Conservation (phyloP, 2,329 filamentous ascomycete genomes). For the Stagonosporopsis vannaccii region DNA sequence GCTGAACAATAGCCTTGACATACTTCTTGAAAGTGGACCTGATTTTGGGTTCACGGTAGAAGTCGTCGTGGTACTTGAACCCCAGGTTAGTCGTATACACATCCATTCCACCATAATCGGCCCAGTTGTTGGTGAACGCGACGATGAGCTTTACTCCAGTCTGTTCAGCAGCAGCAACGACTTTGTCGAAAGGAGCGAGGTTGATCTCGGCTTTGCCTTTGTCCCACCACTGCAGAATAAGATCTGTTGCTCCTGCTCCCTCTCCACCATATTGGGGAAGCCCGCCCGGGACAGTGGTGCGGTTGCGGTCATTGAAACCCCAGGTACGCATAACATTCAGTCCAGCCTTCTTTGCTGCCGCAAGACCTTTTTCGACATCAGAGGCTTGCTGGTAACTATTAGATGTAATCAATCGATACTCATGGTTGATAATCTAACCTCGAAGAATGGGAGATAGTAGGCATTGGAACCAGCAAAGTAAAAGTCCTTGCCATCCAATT, state of each 20-base stretch:
- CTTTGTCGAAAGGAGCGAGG: slow-evolving; percentile 59
- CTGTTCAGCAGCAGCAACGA: slow-evolving; percentile 59
- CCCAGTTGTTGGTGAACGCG: slow-evolving; percentile 66
- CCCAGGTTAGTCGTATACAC: slow-evolving; percentile 65
- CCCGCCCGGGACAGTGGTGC: slow-evolving; percentile 53
- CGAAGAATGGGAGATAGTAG: slow-evolving; percentile 64
- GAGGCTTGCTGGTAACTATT: slow-evolving; percentile 51
- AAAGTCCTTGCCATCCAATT: slow-evolving; percentile 63
- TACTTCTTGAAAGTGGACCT: slow-evolving; percentile 60
- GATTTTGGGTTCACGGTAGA: slow-evolving; percentile 57
- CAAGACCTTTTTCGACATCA: slow-evolving; percentile 57
- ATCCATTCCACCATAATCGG: slow-evolving; percentile 67
- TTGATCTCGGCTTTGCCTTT: slow-evolving; percentile 58
- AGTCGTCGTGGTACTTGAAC: slow-evolving; percentile 60
- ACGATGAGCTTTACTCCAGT: slow-evolving; percentile 62
- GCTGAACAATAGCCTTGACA: slow-evolving; percentile 57
- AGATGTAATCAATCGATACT: neutral
- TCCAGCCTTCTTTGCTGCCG: slow-evolving; percentile 57
- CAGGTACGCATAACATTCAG: slow-evolving; percentile 64
- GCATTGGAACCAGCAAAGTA: slow-evolving; percentile 66
- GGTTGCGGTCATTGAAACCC: slow-evolving; percentile 66
- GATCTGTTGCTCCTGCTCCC: slow-evolving; percentile 55
- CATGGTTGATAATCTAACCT: slow-evolving; percentile 43
- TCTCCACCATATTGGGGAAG: slow-evolving; percentile 62
- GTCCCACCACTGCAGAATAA: slow-evolving; percentile 55